These are phyloP conservation scores for Pythium angustatum DNA, from an alignment of 352 stramenopile genomes.

Conservation along the genomic window DNA sequence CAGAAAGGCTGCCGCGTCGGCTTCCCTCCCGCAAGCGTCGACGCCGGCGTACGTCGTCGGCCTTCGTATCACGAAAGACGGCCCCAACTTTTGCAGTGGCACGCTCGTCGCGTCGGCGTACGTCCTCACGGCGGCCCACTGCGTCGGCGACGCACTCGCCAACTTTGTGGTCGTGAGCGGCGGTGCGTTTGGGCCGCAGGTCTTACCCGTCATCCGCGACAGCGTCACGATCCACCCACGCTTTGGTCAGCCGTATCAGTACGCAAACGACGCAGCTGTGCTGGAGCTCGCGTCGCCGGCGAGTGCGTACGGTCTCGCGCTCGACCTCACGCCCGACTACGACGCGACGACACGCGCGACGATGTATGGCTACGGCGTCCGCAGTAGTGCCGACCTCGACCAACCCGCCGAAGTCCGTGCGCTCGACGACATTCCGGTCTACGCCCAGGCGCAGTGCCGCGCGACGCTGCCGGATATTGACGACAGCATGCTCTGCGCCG, in stretches of 20 bases:
- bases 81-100: slow-evolving; percentile 43
- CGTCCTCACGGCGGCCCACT: slow-evolving; percentile 48
- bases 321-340: slow-evolving; percentile 35
- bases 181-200: slow-evolving; percentile 19
- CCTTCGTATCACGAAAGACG: slow-evolving; percentile 28
- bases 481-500: slow-evolving; percentile 40
- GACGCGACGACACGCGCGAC: slow-evolving; percentile 15
- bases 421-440: slow-evolving; percentile 26
- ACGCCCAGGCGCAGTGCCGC: slow-evolving; percentile 27
- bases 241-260: slow-evolving; percentile 26
- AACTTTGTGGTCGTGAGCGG: slow-evolving; percentile 33
- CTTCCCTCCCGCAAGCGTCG: not conserved
- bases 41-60: slow-evolving; percentile 24
- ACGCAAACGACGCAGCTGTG: slow-evolving; percentile 41
- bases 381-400: slow-evolving; percentile 12
- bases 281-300: slow-evolving; percentile 30
- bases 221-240: slow-evolving; percentile 28
- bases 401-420: slow-evolving; percentile 21
- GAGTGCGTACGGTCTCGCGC: slow-evolving; percentile 23
- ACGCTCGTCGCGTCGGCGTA: slow-evolving; percentile 39
- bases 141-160: slow-evolving; percentile 31
- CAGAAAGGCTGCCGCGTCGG: not conserved
- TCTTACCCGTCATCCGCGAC: slow-evolving; percentile 26
- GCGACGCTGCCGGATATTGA: slow-evolving; percentile 33
- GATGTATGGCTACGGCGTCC: slow-evolving; percentile 36